Conservation (phyloP, 306 rosid species). For the Cucumis cinereus region DNA sequence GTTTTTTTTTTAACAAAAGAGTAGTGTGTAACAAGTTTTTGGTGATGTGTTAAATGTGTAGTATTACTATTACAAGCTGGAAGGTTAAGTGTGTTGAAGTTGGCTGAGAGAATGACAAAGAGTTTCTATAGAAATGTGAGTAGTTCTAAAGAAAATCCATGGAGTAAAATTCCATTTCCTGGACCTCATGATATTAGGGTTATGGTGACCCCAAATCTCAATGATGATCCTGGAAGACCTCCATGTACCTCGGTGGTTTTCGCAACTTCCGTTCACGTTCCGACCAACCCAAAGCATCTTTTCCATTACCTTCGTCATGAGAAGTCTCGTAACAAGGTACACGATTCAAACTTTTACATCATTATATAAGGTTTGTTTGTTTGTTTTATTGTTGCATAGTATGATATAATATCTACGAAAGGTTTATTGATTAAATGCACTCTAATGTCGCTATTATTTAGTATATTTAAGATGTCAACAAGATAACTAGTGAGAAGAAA, state of each 20-base stretch:
- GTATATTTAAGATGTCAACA: too few species aligned
- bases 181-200: slow-evolving; percentile 90
- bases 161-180: slow-evolving; percentile 72
- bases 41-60: slow-evolving; percentile 3
- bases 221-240: slow-evolving; percentile 91
- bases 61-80: slow-evolving; percentile 83
- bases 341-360: not conserved
- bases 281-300: slow-evolving; percentile 59
- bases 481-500: too few species aligned
- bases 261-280: slow-evolving; percentile 85
- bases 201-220: slow-evolving; percentile 79
- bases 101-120: slow-evolving; percentile 89
- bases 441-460: too few species aligned
- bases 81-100: slow-evolving; percentile 77
- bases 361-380: not conserved
- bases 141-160: slow-evolving; percentile 71
- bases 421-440: too few species aligned
- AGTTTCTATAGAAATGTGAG: slow-evolving; percentile 84
- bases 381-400: too few species aligned
- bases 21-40: not conserved
- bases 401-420: too few species aligned
- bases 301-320: slow-evolving; percentile 90
- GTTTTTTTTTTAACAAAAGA: too few species aligned
- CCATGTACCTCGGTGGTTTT: slow-evolving; percentile 83
- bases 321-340: slow-evolving; percentile 77